Base-by-base conservation (phyloP, 2,329 filamentous ascomycete species). In the Coniochaeta hoffmannii region DNA sequence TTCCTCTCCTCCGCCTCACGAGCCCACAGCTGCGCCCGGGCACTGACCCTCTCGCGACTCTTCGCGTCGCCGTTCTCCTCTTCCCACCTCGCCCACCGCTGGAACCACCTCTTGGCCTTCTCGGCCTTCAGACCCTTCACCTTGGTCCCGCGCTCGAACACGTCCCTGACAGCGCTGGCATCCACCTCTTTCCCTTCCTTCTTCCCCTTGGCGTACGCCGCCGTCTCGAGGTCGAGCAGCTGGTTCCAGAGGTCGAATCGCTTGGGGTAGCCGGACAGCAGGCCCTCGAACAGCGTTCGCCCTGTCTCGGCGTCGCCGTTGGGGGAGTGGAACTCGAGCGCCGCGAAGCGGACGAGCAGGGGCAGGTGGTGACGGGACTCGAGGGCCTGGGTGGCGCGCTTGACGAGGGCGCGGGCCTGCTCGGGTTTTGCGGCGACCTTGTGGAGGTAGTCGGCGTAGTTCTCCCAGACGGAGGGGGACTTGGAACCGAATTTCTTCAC, bases 391-490 rank as follows among this genome's bases (percentile, higher is more conserved):
- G 88, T 85, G 15, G 94, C 93, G 41, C 93, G 88, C 2, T 87
- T 80, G 6, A 97, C 83, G 14, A 99, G 82, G 1, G 83, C 84
- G 55, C 91, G 87, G 3, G 86, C 89, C 8, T 86, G 83, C n/a
- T 87, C 86, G 1, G 90, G 82, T 11, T 87, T 80, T 56, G 81
- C 77, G 57, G 83, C 74, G 1, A 83, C 88, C 57, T 87, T 85
- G 73, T 96, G 88, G 55, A 99, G 79, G 80, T 97, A 97, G 65
- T 88, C 88, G 24, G 92, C 93, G 72, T 97, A 97, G 76, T 97
- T 97, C 71, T 88, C 79, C 90, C 92, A 99, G 62, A 97, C 85
- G 54, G 86, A 82, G 10, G 89, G 86, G 6, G 86, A 83, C 61
- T 86, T 85, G 60, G 88, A 87, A 66, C 94, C 90, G 57, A 90